Evolutionary conservation across 371 early-diverging fungal species (phyloP).

Genomic region (Mortierella sp.): DNA sequence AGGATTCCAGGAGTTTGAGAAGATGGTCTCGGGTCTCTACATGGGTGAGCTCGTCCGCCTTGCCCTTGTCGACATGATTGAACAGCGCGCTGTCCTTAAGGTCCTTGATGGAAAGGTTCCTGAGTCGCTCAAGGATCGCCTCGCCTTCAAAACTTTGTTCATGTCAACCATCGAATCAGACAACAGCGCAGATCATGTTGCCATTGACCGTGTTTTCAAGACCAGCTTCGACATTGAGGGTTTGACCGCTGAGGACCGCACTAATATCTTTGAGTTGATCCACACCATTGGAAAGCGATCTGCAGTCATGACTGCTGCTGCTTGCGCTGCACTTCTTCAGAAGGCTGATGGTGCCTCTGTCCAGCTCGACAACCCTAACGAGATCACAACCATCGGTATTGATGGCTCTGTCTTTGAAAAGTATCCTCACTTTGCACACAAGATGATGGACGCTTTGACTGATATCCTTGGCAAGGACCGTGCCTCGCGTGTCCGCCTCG

Average conservation of each 20-base stretch:
- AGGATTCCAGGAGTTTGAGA: slow-evolving; percentile 88
- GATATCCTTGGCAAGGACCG: slow-evolving; percentile 47
- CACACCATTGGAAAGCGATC: slow-evolving; percentile 46
- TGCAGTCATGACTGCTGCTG: slow-evolving; percentile 48
- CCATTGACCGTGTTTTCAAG: slow-evolving; percentile 42
- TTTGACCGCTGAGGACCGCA: slow-evolving; percentile 31
- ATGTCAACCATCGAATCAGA: slow-evolving; percentile 73
- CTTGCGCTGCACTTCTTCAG: slow-evolving; percentile 41
- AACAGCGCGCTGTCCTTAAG: slow-evolving; percentile 29
- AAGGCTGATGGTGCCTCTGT: slow-evolving; percentile 49
- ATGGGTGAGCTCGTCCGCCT: slow-evolving; percentile 89
- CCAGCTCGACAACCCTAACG: slow-evolving; percentile 38
- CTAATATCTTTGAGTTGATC: slow-evolving; percentile 34
- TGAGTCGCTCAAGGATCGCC: slow-evolving; percentile 29
- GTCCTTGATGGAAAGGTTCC: slow-evolving; percentile 41
- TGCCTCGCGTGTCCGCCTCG: slow-evolving; percentile 51
- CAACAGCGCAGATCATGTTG: slow-evolving; percentile 56
- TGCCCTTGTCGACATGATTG: slow-evolving; percentile 71
- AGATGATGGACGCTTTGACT: slow-evolving; percentile 45
- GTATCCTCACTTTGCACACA: slow-evolving; percentile 52
- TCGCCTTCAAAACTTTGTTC: slow-evolving; percentile 59
- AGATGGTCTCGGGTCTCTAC: slow-evolving; percentile 97
- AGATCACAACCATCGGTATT: slow-evolving; percentile 53
- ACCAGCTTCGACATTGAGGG: slow-evolving; percentile 38
- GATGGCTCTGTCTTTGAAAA: slow-evolving; percentile 56